Base-by-base conservation (phyloP, 169 alveolate genomes). In the Eimeria maxima region DNA sequence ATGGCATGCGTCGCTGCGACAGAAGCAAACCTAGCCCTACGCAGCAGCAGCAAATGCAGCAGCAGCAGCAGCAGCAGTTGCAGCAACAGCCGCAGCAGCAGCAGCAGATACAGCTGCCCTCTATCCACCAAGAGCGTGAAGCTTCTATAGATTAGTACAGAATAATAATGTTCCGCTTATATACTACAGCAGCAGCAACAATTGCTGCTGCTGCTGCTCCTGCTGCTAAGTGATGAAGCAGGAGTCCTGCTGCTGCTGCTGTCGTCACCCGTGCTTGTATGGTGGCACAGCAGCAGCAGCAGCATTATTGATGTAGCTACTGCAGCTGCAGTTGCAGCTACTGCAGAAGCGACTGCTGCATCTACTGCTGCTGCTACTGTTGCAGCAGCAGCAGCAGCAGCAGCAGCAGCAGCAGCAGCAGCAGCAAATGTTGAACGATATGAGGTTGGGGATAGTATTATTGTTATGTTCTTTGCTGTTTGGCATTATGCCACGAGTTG, bases 31-130 rank as follows among this genome's bases (percentile, higher is more conserved):
- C 60, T 53, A 53, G 60, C 60, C 60, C 60, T 14, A 53, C 60
- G 14, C 69, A 81, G 71, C 71, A 24, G 20, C 47, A 29, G n/a
- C 53, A 81, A 83, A 24, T 11, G 67, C 92, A 83, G 47, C 92
- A 63, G 57, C 76, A 83, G 92, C 88, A 81, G 73, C 94, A 65
- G 87, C 90, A 47, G 90, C 90, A 81, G 90, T 47, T 50, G 73
- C 94, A 65, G 87, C 90, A 47, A 73, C 90, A 81, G 90, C 76
- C 60, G 83, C 94, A 63, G 60, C 92, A 22, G 76, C 76, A 83
- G 92, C 88, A 76, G 88, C 88, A 22, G 88, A 16, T 4, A 65
- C 92, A 45, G 27, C 3, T 13, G 45, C 80, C 45, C 8, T 8
- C 80, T n/a, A 42, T 69, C 22, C 80, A 24, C 16, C 47, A 16